phyloP scores from a whole-genome alignment of 345 rosid species.

The Lepidium africanum region DNA sequence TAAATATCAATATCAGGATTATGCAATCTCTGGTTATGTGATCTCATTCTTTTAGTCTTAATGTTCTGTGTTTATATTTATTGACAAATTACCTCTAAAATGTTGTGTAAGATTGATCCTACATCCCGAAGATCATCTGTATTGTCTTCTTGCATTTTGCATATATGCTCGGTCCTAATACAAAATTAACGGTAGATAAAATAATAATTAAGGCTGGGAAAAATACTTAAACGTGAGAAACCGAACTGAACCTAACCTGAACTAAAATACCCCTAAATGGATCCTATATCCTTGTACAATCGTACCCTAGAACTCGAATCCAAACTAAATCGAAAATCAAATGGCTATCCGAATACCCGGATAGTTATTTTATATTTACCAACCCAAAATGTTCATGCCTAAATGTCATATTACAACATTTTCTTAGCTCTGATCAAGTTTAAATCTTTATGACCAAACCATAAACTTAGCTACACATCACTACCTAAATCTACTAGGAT shows the following conservation, averaged over 20 bases:
- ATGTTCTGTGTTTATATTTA: background rate
- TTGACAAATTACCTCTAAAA: constrained; percentile 35
- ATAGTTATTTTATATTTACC: too few species aligned
- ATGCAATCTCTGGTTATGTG: background rate
- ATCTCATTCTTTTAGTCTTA: background rate
- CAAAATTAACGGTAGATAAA: background rate
- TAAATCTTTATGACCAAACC: background rate
- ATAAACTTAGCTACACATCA: background rate
- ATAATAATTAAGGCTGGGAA: background rate
- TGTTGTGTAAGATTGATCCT: constrained; percentile 46
- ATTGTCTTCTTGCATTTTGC: constrained; percentile 61
- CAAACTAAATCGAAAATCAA: too few species aligned
- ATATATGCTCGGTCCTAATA: constrained; percentile 54
- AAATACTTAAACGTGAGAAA: too few species aligned
- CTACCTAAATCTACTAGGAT: background rate
- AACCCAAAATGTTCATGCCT: too few species aligned
- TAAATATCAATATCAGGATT: background rate
- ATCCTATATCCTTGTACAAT: too few species aligned
- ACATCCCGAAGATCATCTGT: constrained; percentile 56
- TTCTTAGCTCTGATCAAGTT: background rate
- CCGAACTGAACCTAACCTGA: too few species aligned
- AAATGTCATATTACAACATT: background rate
- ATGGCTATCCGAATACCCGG: too few species aligned
- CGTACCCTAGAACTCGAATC: too few species aligned
- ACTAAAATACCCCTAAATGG: too few species aligned